phyloP scores from a whole-genome alignment of 2,329 filamentous ascomycete species.

The Reticulascus tulasneorum region DNA sequence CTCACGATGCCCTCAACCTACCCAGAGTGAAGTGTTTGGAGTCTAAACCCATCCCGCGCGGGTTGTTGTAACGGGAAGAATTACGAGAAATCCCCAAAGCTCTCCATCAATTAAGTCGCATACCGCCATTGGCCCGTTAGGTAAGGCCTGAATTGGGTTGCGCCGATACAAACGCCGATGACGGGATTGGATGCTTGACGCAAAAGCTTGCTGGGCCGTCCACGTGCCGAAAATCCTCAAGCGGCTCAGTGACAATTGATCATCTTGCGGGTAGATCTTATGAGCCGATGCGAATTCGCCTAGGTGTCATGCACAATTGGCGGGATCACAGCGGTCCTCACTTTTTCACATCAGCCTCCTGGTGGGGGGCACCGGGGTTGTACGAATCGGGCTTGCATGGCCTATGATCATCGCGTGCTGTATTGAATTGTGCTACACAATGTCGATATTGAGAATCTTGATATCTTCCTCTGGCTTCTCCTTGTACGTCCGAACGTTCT shows the following conservation, averaged over 20 bases:
- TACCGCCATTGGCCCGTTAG: slow-evolving; percentile 6
- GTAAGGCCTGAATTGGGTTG: slow-evolving; percentile 15
- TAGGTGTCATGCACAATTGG: slow-evolving; percentile 7
- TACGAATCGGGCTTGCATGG: slow-evolving; percentile 2
- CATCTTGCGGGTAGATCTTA: slow-evolving; percentile 10
- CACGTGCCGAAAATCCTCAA: slow-evolving; percentile 14
- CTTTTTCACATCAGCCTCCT: slow-evolving; percentile 7
- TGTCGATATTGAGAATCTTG: slow-evolving; percentile 87
- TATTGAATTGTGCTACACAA: slow-evolving; percentile 35
- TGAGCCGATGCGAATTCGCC: slow-evolving; percentile 11
- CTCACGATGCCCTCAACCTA: neutral
- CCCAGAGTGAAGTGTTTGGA: no score
- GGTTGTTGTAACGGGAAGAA: neutral
- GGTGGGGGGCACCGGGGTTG: slow-evolving; percentile 5
- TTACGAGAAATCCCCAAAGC: neutral
- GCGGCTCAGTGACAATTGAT: slow-evolving; percentile 7
- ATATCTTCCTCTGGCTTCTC: slow-evolving; percentile 97
- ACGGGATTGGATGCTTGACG: slow-evolving; percentile 12
- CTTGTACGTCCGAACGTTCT: slow-evolving; percentile 79
- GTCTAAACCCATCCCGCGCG: no score
- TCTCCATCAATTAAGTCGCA: no score
- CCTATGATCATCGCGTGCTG: slow-evolving; percentile 1
- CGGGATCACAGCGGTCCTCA: slow-evolving; percentile 10
- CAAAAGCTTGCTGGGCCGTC: slow-evolving; percentile 9
- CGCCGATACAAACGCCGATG: slow-evolving; percentile 12